Percentiles rank a stretch among this genome's conserved stretches.
phyloP scores from a whole-genome alignment of 495 filamentous ascomycete genomes.

The Penicillium riverlandense region DNA sequence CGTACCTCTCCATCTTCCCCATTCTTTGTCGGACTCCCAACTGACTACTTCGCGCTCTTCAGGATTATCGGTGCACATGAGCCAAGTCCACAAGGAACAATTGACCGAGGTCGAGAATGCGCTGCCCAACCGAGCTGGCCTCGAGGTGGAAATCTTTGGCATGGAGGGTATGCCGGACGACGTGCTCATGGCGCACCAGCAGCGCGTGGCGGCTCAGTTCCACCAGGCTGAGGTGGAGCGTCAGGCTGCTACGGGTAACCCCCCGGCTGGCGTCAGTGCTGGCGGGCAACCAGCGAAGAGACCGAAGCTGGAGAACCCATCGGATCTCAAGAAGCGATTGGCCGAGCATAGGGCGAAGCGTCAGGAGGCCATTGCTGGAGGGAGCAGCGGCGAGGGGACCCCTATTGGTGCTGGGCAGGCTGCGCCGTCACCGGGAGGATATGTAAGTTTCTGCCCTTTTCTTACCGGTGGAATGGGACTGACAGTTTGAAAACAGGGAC shows the following conservation, averaged over 20 bases:
- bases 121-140: slow-evolving; percentile 68
- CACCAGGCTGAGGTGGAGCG: slow-evolving; percentile 80
- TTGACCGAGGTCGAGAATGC: slow-evolving; percentile 85
- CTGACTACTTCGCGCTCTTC: slow-evolving; percentile 4
- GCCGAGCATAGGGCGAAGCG: slow-evolving; percentile 71
- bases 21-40: not conserved
- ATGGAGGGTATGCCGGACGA: slow-evolving; percentile 96
- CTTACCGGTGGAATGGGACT: slow-evolving; percentile 1
- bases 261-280: slow-evolving; percentile 50
- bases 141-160: slow-evolving; percentile 94
- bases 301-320: slow-evolving; percentile 67
- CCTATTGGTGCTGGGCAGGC: slow-evolving; percentile 45
- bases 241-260: slow-evolving; percentile 76
- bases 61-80: slow-evolving; percentile 96
- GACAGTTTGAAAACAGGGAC: slow-evolving; percentile 12
- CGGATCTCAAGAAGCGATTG: slow-evolving; percentile 75
- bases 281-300: slow-evolving; percentile 61
- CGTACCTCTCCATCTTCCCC: slow-evolving; percentile 15
- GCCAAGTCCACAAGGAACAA: slow-evolving; percentile 94
- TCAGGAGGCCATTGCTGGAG: slow-evolving; percentile 50
- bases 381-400: slow-evolving; percentile 54
- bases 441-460: slow-evolving; percentile 37
- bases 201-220: slow-evolving; percentile 74
- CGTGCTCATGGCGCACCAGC: slow-evolving; percentile 69
- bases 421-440: slow-evolving; percentile 47